Evolutionary conservation across 257 asterid genomes (phyloP), one percentile per base, ranked within the genome.

Genomic region (Knoxia roxburghii): DNA sequence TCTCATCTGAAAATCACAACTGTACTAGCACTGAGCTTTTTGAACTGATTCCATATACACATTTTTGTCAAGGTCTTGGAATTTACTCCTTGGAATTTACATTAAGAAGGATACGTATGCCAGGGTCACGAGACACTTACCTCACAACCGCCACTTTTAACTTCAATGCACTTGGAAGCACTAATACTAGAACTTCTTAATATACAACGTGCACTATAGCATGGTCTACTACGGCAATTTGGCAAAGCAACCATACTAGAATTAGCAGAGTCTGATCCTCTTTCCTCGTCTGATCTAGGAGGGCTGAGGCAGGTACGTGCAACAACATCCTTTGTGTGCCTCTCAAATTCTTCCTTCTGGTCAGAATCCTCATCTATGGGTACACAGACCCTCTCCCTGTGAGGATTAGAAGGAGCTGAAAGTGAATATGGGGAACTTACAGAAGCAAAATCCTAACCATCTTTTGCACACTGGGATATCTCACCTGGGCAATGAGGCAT

Each of bases 401-500:
- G 43, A 52, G 66, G 56, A 65, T 68, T 46, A 57, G 1, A 39
- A 51, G 7, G 35, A 54, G 60, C 29, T 35, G 48, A 2, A 18
- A 9, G 30, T 51, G 50, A 30, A 30, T 33, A 32, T 18, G 15
- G 7, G 35, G 54, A 56, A 23, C 43, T 32, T 51, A 14, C 35
- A 7, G 48, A 30, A 37, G 24, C 7, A 53, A 71, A 7, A 12
- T 12, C 17, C 18, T 26, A 7, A 65, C 30, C 21, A 53, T 35
- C 57, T 39, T 52, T 41, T 37, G 26, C 56, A 39, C 53, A 71
- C 56, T 23, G 55, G 56, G 64, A 45, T 26, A 49, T 54, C 65
- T 73, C 76, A 87, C 98, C 98, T 86, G 56, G 98, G 98, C 78
- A 89, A 78, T 32, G 98, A 89, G 60, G 97, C 93, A 78, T 92